Evolutionary conservation across 148 eudicot genomes (phyloP), one percentile per base, ranked within the genome.

Genomic region (Mesembryanthemum crystallinum): DNA sequence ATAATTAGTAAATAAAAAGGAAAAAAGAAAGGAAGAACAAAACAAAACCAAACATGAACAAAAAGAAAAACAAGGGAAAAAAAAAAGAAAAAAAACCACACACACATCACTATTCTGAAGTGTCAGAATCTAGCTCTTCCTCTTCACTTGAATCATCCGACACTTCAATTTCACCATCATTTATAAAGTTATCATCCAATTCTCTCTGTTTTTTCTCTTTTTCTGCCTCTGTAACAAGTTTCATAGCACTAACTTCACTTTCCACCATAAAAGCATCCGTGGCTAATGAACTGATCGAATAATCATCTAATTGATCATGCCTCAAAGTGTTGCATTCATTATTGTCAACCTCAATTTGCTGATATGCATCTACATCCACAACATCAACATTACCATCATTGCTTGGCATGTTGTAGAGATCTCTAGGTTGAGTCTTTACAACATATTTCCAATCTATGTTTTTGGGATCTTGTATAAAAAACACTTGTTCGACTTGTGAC

Each of bases 141-240:
- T 66, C 69, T 1, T 39, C 28, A 33, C 23, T 66, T 39, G 69
- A 35, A 66, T 5, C 15, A 5, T 37, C 69, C 9, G 0, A 39
- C 25, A 35, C 47, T 10, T 66, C 69, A 35, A 66, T 66, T 35
- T 66, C 69, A 21, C 51, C 28, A 66, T 66, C 69, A 66, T 66
- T 66, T 33, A 66, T 66, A 39, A 66, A 66, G 49, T 8, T 14
- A 37, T 66, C 51, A 39, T 66, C 51, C 15, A 32, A 2, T 35
- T 21, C 11, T 0, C 33, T 21, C 14, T 18, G 23, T 24, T 57
- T 24, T 57, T 57, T 66, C 17, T 66, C 51, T 8, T 66, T 28
- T 6, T 30, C 17, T 2, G 43, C 11, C 1, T 37, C 11, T 37
- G 8, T 66, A 7, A 37, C 69, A 27, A 66, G 15, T 10, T 66